Percentiles rank a stretch among this genome's conserved stretches.
These are phyloP conservation scores for Calonectria montana DNA, from an alignment of 2,329 filamentous ascomycete genomes.

Conservation along the genomic window DNA sequence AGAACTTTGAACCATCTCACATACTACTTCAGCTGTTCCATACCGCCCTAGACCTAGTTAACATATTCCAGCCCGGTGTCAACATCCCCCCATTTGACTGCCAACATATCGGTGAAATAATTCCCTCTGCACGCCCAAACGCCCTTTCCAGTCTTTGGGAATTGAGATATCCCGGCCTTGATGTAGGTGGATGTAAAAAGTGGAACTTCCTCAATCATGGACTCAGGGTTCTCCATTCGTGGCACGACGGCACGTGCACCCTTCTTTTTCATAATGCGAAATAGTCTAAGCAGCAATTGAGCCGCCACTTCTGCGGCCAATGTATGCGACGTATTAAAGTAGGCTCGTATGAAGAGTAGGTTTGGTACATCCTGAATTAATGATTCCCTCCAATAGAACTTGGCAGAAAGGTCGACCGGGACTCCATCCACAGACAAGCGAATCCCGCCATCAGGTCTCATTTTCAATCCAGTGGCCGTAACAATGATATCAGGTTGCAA, in stretches of 20 bases:
- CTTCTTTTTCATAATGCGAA: background rate
- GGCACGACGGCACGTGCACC: background rate
- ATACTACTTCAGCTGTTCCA: background rate
- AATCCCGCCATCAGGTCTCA: constrained; percentile 64
- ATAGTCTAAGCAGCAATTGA: background rate
- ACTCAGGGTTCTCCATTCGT: background rate
- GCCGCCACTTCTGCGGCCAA: background rate
- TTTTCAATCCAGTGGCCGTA: constrained; percentile 70
- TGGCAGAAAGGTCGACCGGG: background rate
- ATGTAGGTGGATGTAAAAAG: background rate
- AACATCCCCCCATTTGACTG: background rate
- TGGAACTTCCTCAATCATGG: background rate
- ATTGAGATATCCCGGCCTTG: background rate
- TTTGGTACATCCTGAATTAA: background rate
- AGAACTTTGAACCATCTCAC: too few relatives aligned
- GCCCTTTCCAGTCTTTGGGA: background rate
- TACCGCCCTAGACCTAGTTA: background rate
- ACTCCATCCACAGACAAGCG: constrained; percentile 61
- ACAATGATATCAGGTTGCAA: constrained; percentile 71
- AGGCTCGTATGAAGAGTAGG: background rate
- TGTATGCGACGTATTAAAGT: background rate
- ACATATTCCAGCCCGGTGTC: background rate
- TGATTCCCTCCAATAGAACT: background rate
- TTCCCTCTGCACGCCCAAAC: background rate
- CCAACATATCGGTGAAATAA: background rate